Conservation (phyloP, 2,329 filamentous ascomycete genomes). For the Scleromitrula shiraiana region DNA sequence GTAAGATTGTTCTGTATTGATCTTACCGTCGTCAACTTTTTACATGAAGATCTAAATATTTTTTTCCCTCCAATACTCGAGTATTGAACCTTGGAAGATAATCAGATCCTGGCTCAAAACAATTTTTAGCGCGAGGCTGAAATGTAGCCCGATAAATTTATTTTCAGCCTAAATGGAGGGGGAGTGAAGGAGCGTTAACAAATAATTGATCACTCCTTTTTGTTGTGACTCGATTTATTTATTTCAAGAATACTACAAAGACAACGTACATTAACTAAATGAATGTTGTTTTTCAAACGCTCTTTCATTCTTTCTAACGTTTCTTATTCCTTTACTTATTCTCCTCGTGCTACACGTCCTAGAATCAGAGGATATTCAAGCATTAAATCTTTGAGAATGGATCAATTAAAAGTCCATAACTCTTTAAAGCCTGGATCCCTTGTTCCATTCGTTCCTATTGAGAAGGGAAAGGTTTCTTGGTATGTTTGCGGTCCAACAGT, state of each 20-base stretch:
- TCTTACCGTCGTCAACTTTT: no score
- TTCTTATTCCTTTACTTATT: slow-evolving; percentile 6
- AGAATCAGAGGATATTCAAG: slow-evolving; percentile 10
- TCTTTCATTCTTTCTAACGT: slow-evolving; percentile 1
- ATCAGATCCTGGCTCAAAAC: no score
- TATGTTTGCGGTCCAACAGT: slow-evolving; percentile 65
- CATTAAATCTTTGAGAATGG: slow-evolving; percentile 14
- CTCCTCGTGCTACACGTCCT: no score
- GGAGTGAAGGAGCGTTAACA: no score
- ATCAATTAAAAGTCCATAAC: slow-evolving; percentile 28
- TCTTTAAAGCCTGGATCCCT: slow-evolving; percentile 25
- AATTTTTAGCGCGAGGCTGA: slow-evolving; percentile 1
- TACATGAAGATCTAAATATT: no score
- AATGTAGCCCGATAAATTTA: background rate
- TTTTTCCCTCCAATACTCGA: no score
- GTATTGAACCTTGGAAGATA: no score
- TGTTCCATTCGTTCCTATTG: slow-evolving; percentile 20
- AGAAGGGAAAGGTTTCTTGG: slow-evolving; percentile 41
- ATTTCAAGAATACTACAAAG: background rate
- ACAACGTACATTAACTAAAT: slow-evolving; percentile 13
- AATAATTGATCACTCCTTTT: no score
- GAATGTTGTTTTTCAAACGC: slow-evolving; percentile 14
- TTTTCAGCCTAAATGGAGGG: background rate
- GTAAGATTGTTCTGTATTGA: background rate
- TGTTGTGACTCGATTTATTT: slow-evolving; percentile 10